phyloP scores from a whole-genome alignment of 148 eudicot genomes.

The Nyssa sinensis region DNA sequence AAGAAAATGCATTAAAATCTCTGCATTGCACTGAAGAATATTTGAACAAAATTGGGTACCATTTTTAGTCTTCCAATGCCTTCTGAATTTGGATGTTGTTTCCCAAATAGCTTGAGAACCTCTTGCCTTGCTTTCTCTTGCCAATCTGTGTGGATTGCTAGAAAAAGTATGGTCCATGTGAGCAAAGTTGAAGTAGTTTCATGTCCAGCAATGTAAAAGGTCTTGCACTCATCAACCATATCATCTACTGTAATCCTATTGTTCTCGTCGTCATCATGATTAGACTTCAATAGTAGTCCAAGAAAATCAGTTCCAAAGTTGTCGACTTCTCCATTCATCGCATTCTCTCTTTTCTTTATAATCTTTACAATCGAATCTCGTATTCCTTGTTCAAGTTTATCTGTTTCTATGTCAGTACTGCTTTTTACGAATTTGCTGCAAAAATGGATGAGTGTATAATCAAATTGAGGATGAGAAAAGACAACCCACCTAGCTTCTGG shows the following conservation, averaged over 20 bases:
- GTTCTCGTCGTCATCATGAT: background rate
- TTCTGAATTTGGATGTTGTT: background rate
- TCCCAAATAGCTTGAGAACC: background rate
- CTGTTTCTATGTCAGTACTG: conserved; percentile 1
- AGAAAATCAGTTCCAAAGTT: background rate
- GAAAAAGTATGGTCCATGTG: conserved; percentile 4
- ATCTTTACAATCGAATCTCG: background rate
- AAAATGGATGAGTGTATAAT: background rate
- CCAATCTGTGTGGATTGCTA: conserved; percentile 9
- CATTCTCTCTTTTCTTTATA: background rate
- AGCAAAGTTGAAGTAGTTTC: conserved; percentile 4
- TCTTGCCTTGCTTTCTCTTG: conserved; percentile 4
- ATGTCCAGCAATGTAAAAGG: conserved; percentile 11
- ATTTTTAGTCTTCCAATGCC: background rate
- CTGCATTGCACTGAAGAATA: background rate
- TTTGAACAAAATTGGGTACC: background rate
- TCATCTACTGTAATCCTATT: background rate
- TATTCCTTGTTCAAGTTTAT: background rate
- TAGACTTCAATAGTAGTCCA: background rate
- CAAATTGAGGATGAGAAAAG: background rate
- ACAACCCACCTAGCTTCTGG: background rate
- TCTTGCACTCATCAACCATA: conserved; percentile 6
- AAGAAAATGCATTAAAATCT: background rate
- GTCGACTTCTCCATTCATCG: background rate
- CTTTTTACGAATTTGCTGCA: background rate